A percentile compares a stretch with the other conserved stretches of the same genome.
phyloP scores from a whole-genome alignment of 2,329 filamentous ascomycete species.

The Metarhizium robertsii region DNA sequence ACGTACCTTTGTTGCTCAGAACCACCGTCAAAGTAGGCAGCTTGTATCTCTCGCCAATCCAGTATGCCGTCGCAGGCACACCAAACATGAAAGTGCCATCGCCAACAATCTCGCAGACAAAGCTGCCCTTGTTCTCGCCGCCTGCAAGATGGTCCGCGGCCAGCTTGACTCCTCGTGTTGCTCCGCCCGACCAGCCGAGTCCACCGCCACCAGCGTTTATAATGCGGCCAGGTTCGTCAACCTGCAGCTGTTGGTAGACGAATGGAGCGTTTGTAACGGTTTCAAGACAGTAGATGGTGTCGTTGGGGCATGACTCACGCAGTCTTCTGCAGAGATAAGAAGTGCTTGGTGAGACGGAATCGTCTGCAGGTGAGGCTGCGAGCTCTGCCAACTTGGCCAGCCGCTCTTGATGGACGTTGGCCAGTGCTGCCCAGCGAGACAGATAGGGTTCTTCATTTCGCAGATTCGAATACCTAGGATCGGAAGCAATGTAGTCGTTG shows the following conservation, averaged over 20 bases:
- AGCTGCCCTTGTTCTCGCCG: conserved; percentile 35
- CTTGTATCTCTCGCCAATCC: conserved; percentile 44
- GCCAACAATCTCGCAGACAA: conserved; percentile 47
- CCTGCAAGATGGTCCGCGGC: conserved; percentile 34
- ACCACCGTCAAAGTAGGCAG: conserved; percentile 47
- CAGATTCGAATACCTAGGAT: conserved; percentile 23
- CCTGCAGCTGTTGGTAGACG: conserved; percentile 62
- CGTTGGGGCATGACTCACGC: conserved; percentile 24
- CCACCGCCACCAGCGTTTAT: conserved; percentile 76
- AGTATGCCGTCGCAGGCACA: conserved; percentile 45
- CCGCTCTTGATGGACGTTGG: conserved; percentile 44
- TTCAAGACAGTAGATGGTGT: conserved; percentile 68
- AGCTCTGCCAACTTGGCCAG: conserved; percentile 49
- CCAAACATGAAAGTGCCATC: conserved; percentile 49
- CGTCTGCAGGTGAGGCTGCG: conserved; percentile 49
- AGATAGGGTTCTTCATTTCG: not conserved
- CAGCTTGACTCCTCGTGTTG: conserved; percentile 66
- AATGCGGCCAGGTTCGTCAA: conserved; percentile 60
- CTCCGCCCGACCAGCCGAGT: conserved; percentile 73
- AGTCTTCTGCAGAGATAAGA: conserved; percentile 26
- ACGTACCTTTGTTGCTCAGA: conserved; percentile 44
- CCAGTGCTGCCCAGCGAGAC: conserved; percentile 12
- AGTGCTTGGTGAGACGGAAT: conserved; percentile 28
- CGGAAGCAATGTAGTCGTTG: conserved; percentile 31
- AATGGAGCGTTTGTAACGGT: conserved; percentile 63